Evolutionary conservation across 2,329 filamentous ascomycete genomes (phyloP).

Genomic region (Diplocarpon rosae): DNA sequence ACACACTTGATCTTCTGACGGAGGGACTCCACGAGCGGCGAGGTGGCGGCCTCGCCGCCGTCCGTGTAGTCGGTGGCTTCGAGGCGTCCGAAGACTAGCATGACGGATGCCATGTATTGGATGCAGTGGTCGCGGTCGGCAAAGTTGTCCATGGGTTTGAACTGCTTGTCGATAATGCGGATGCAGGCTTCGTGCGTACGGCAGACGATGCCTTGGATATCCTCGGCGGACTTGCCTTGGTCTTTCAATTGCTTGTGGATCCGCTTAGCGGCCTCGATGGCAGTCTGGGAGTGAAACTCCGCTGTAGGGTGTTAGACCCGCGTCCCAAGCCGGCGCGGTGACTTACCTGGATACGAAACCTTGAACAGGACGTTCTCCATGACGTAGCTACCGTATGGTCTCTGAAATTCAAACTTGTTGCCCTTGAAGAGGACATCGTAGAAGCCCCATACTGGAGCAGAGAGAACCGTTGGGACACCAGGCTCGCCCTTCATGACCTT

Average conservation of each 20-base stretch:
- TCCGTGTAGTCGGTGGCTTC: slow-evolving; percentile 91
- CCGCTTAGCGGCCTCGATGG: slow-evolving; percentile 86
- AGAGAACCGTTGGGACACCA: slow-evolving; percentile 85
- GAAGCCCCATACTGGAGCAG: slow-evolving; percentile 91
- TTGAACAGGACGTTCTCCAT: slow-evolving; percentile 99
- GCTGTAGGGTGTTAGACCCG: slow-evolving; percentile 36
- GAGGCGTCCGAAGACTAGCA: slow-evolving; percentile 91
- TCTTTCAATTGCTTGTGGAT: slow-evolving; percentile 74
- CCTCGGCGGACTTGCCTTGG: slow-evolving; percentile 80
- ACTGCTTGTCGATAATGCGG: slow-evolving; percentile 99
- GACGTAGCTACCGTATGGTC: slow-evolving; percentile 93
- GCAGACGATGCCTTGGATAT: slow-evolving; percentile 89
- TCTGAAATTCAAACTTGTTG: slow-evolving; percentile 92
- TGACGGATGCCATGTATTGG: slow-evolving; percentile 96
- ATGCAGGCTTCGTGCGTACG: slow-evolving; percentile 97
- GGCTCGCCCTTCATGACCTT: slow-evolving; percentile 88
- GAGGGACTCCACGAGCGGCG: slow-evolving; percentile 78
- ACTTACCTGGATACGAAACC: slow-evolving; percentile 87
- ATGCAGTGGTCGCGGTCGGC: slow-evolving; percentile 99
- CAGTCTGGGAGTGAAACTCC: slow-evolving; percentile 98
- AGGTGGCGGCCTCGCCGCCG: slow-evolving; percentile 83
- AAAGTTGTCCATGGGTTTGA: slow-evolving; percentile 99
- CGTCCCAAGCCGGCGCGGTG: slow-evolving; percentile 23
- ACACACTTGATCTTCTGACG: slow-evolving; percentile 92
- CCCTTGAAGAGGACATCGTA: slow-evolving; percentile 97